These are phyloP conservation scores for Chaetomiaceae sp. DNA, from an alignment of 2,329 filamentous ascomycete genomes.

Conservation along the genomic window DNA sequence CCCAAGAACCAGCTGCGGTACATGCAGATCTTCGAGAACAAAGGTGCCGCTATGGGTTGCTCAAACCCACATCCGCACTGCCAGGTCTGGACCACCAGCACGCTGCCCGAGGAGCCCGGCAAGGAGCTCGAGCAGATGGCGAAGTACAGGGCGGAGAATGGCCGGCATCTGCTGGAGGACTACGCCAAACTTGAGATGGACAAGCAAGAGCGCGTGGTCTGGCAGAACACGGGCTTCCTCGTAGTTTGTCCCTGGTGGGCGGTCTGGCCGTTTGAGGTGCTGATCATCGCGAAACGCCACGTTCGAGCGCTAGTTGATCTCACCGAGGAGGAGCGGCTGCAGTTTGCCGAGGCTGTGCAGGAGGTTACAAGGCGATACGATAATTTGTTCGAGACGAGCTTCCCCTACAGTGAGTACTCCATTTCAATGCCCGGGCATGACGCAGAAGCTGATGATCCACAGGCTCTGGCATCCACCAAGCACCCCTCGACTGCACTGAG, in stretches of 20 bases:
- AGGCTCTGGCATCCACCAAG: constrained; percentile 94
- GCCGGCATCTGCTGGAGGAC: constrained; percentile 75
- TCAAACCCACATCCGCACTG: constrained; percentile 98
- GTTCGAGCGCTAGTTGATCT: constrained; percentile 83
- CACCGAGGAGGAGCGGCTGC: constrained; percentile 61
- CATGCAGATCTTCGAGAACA: constrained; percentile 99
- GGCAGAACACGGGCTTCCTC: constrained; percentile 79
- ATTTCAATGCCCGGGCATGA: too few species aligned
- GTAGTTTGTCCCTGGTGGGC: constrained; percentile 97
- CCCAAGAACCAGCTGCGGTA: constrained; percentile 77
- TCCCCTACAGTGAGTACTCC: constrained; percentile 75
- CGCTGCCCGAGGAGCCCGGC: constrained; percentile 81
- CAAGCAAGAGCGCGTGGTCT: constrained; percentile 82
- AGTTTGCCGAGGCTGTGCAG: constrained; percentile 78
- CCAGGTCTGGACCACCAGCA: constrained; percentile 92
- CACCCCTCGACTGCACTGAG: constrained; percentile 73
- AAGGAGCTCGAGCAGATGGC: constrained; percentile 74
- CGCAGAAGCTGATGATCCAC: too few species aligned
- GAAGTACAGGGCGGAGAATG: constrained; percentile 70
- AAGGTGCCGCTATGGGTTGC: constrained; percentile 95
- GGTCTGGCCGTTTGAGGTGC: constrained; percentile 92
- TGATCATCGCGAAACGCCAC: constrained; percentile 81
- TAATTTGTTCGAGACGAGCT: constrained; percentile 93
- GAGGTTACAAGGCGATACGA: constrained; percentile 91
- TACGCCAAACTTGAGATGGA: constrained; percentile 79